These are phyloP conservation scores for Persicaria tinctoria DNA, from an alignment of 148 eudicot genomes.

Conservation along the genomic window DNA sequence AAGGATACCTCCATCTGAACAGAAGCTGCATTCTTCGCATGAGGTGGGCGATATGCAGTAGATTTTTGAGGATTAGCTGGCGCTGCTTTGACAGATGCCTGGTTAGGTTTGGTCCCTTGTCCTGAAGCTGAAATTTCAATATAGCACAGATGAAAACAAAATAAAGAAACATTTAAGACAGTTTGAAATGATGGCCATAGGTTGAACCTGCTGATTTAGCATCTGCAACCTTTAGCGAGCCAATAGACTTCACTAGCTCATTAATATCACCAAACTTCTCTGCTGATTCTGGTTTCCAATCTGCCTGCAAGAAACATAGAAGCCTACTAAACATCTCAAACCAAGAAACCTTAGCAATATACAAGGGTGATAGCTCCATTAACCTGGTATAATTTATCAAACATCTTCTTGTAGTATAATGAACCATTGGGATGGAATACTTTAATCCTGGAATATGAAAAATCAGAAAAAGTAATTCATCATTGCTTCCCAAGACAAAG, in stretches of 20 bases:
- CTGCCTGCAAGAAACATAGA: conserved; percentile 44
- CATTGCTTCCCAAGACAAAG: not conserved
- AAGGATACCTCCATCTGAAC: conserved; percentile 69
- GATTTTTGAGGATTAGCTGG: conserved; percentile 62
- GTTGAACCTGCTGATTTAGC: conserved; percentile 54
- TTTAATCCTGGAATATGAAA: conserved; percentile 56
- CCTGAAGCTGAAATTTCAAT: conserved; percentile 27
- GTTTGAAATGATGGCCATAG: conserved; percentile 12
- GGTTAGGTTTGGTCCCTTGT: conserved; percentile 61
- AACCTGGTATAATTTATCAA: conserved; percentile 90
- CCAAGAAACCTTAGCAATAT: not conserved
- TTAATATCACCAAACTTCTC: conserved; percentile 70
- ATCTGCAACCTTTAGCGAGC: conserved; percentile 57
- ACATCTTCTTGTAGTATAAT: conserved; percentile 76
- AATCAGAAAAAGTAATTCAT: not conserved
- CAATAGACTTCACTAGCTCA: conserved; percentile 64
- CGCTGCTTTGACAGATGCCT: conserved; percentile 37
- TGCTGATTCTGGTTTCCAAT: conserved; percentile 92
- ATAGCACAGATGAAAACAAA: not conserved
- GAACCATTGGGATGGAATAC: conserved; percentile 84
- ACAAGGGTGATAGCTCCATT: conserved; percentile 13
- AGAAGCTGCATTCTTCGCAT: conserved; percentile 76
- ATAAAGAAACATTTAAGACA: not conserved
- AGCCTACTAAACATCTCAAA: conserved; percentile 6
- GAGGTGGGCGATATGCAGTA: conserved; percentile 96